Base-by-base conservation (phyloP, 1,284 basidiomycete genomes). In the Moesziomyces sp. region DNA sequence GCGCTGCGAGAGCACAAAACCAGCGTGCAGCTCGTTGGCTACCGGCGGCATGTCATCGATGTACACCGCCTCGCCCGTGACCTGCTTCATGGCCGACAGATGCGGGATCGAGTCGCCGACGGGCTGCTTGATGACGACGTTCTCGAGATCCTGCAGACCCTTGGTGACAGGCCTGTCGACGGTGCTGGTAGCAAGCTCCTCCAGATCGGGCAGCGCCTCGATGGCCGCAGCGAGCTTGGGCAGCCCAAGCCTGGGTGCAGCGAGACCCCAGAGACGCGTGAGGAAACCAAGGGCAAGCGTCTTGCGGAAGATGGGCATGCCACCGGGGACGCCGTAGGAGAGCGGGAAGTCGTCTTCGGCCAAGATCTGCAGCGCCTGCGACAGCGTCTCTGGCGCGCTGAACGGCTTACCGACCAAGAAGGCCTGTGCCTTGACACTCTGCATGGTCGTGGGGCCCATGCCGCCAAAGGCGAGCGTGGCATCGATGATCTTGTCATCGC, bases 301-400 rank as follows among this genome's bases (percentile, higher is more conserved):
- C 40, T 83, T 82, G 18, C 85, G 83, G 63, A 82, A 85, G 23
- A 79, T 53, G 9, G 84, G 75, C 85, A 85, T 85, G 5, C 84
- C 85, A 47, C 85, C 85, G 3, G 84, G 85, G 4, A 85, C 85
- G 30, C 76, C 69, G 68, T 63, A 84, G 2, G 79, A 76, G 0
- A 85, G 67, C 38, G 77, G 73, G 59, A 84, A 84, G 49, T 85
- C 84, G 16, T 63, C 19, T 43, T 67, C 63, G 5, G 76, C 58
- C 30, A 83, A 62, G 18, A 69, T 60, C 53, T 65, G 58, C 38
- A 74, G 46, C 3, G 69, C 55, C 14, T 60, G 45, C 10, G 52
- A 45, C 10, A 74, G 48, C 33, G 66, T 54, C 38, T 49, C 54
- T 1, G 59, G 45, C 24, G 61, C 55, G 24, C 52, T 54, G 30